Conservation (phyloP, 805 yeast genomes). For the Hanseniaspora lindneri region DNA sequence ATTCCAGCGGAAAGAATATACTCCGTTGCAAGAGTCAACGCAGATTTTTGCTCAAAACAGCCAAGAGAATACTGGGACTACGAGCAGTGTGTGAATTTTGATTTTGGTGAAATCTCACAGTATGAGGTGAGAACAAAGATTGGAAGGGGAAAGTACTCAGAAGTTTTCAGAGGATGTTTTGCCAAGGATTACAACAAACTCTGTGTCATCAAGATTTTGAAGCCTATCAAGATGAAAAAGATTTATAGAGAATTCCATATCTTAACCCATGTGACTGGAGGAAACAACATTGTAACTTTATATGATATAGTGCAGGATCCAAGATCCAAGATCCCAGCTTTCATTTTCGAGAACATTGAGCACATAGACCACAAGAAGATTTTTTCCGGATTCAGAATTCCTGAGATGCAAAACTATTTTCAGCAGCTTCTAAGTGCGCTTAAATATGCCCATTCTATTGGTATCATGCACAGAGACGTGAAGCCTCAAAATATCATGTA, state of each 20-base stretch:
- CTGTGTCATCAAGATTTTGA: constrained; percentile 80
- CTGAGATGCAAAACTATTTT: constrained; percentile 74
- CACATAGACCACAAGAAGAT: constrained; percentile 78
- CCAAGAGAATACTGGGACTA: constrained; percentile 86
- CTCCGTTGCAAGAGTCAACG: constrained; percentile 65
- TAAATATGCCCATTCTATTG: constrained; percentile 84
- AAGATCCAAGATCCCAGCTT: constrained; percentile 72
- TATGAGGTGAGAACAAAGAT: constrained; percentile 75
- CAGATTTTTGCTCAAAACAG: constrained; percentile 63
- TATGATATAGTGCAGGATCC: constrained; percentile 83
- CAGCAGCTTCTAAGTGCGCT: constrained; percentile 69
- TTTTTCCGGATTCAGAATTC: constrained; percentile 65
- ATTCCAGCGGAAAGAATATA: constrained; percentile 30
- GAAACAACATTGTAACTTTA: constrained; percentile 66
- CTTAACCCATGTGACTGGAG: constrained; percentile 69
- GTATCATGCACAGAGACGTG: constrained; percentile 89
- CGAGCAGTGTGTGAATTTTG: constrained; percentile 48
- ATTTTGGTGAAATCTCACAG: constrained; percentile 76
- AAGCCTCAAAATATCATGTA: constrained; percentile 92
- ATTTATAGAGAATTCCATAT: constrained; percentile 84
- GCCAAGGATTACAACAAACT: constrained; percentile 25
- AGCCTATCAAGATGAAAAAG: constrained; percentile 87
- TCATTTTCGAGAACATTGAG: constrained; percentile 73
- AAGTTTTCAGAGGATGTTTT: constrained; percentile 65
- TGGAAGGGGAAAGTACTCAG: constrained; percentile 89